Evolutionary conservation across 2,329 filamentous ascomycete species (phyloP).

Genomic region (Cytospora piceae): DNA sequence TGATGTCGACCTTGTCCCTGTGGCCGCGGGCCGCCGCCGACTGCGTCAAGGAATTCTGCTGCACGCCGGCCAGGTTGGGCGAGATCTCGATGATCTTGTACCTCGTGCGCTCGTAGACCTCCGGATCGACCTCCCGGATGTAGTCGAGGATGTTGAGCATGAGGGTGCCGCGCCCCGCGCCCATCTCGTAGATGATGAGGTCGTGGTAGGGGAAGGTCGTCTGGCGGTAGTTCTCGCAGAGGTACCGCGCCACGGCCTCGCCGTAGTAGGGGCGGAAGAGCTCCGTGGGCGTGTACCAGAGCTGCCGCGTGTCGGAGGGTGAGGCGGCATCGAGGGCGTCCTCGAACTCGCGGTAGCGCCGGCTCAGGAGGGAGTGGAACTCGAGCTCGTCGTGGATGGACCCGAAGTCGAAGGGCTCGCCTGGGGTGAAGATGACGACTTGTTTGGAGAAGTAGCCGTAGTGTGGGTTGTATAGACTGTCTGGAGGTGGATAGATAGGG

Average conservation of each 20-base stretch:
- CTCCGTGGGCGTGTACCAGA: conserved; percentile 99
- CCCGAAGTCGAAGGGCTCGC: conserved; percentile 88
- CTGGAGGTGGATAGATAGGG: conserved; percentile 49
- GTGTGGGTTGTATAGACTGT: conserved; percentile 90
- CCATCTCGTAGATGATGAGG: conserved; percentile 98
- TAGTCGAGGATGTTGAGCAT: conserved; percentile 99
- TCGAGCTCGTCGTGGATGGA: conserved; percentile 79
- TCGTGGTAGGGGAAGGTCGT: conserved; percentile 95
- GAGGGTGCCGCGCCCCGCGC: conserved; percentile 92
- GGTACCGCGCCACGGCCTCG: conserved; percentile 93
- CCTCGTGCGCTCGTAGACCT: conserved; percentile 90
- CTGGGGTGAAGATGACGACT: conserved; percentile 92
- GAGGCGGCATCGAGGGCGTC: conserved; percentile 79
- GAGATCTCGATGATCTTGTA: conserved; percentile 98
- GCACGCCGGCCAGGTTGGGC: conserved; percentile 74
- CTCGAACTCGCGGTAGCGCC: conserved; percentile 88
- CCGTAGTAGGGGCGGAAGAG: conserved; percentile 96
- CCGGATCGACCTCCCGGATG: conserved; percentile 84
- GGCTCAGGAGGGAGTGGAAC: conserved; percentile 76
- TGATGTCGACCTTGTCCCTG: conserved; percentile 84
- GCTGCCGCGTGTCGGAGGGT: conserved; percentile 74
- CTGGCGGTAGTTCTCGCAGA: conserved; percentile 94
- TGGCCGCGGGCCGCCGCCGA: conserved; percentile 75
- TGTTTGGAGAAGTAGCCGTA: conserved; percentile 98
- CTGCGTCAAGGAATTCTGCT: conserved; percentile 70